Evolutionary conservation across 1,284 basidiomycete genomes (phyloP).

Genomic region (Leucoagaricus sp.): DNA sequence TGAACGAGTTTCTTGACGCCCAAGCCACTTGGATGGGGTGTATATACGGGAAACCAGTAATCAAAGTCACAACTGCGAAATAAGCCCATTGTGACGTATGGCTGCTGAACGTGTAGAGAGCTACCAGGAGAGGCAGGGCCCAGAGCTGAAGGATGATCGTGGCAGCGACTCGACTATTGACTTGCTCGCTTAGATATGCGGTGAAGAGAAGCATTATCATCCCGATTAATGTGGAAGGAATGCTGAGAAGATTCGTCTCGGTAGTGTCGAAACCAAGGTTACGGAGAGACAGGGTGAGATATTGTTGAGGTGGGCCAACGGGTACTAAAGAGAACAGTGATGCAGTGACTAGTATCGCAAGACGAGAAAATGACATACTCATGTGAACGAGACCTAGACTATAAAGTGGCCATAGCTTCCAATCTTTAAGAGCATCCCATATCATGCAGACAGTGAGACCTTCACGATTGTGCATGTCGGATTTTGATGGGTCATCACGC

Average conservation of each 20-base stretch:
- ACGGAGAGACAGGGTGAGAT: conserved; percentile 54
- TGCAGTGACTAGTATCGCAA: neutral
- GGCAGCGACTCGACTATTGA: conserved; percentile 55
- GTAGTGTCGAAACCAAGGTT: conserved; percentile 55
- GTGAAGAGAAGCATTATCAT: conserved; percentile 44
- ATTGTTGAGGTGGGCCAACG: conserved; percentile 46
- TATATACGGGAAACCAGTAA: conserved; percentile 52
- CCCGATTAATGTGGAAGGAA: conserved; percentile 49
- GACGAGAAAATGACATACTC: conserved; percentile 32
- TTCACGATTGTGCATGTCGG: conserved; percentile 67
- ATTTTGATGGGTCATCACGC: conserved; percentile 60
- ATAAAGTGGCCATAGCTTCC: conserved; percentile 59
- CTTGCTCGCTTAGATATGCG: conserved; percentile 54
- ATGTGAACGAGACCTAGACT: conserved; percentile 46
- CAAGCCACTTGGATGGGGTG: conserved; percentile 58
- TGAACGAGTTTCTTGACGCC: conserved; percentile 61
- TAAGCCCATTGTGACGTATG: conserved; percentile 62
- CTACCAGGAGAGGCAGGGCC: conserved; percentile 60
- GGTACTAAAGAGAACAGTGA: conserved; percentile 35
- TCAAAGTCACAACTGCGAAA: conserved; percentile 54
- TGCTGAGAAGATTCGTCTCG: conserved; percentile 50
- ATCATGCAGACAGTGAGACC: conserved; percentile 49
- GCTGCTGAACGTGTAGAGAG: conserved; percentile 53
- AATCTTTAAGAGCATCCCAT: conserved; percentile 47
- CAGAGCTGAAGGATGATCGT: conserved; percentile 60